These are phyloP conservation scores for Colletotrichum sidae DNA, from an alignment of 2,329 filamentous ascomycete species.

Conservation along the genomic window DNA sequence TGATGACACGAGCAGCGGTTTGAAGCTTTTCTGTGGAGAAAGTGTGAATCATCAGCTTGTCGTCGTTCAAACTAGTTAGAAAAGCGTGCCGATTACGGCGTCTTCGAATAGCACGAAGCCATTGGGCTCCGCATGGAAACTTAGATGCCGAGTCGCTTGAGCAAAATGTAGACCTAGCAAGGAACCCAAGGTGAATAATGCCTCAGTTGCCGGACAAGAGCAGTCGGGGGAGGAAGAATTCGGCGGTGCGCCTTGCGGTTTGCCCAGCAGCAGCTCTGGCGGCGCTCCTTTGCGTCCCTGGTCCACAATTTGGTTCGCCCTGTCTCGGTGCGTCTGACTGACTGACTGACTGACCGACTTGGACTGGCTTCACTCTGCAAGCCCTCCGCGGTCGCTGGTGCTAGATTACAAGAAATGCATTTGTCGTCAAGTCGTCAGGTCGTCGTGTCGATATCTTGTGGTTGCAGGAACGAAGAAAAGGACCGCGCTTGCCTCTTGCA, in stretches of 20 bases:
- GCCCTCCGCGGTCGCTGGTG: too few species aligned
- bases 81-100: constrained; percentile 19
- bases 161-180: constrained; percentile 1
- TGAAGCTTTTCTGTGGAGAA: constrained; percentile 24
- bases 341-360: too few species aligned
- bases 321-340: background rate
- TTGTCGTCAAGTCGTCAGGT: too few species aligned
- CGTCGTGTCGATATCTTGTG: too few species aligned
- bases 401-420: too few species aligned
- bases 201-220: constrained; percentile 4
- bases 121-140: background rate
- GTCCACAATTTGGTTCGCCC: constrained; percentile 16
- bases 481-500: too few species aligned
- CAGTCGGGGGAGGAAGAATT: constrained; percentile 15
- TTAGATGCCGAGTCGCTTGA: constrained; percentile 19
- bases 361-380: too few species aligned
- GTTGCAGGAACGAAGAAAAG: too few species aligned
- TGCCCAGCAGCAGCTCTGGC: constrained; percentile 11
- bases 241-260: constrained; percentile 31
- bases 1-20: background rate
- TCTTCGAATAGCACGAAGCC: constrained; percentile 3
- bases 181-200: constrained; percentile 19
- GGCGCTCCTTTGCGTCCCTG: background rate
- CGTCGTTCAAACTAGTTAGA: background rate
- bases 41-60: constrained; percentile 14